Evolutionary conservation across 768 basidiomycete genomes (phyloP), one percentile per base, ranked within the genome.

Genomic region (Gymnopilus junonius): DNA sequence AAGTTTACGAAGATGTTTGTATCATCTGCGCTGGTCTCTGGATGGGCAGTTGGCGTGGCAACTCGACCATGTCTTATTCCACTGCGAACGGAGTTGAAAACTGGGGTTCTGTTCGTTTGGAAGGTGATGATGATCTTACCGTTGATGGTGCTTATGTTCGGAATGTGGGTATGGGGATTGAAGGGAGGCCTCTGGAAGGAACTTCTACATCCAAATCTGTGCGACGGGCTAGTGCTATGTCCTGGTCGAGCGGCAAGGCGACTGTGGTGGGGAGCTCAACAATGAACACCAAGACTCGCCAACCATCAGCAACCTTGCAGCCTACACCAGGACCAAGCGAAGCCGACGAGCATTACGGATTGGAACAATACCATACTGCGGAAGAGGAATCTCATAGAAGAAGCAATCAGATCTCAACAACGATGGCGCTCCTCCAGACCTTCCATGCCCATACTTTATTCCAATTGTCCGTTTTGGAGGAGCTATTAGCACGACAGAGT

Each of bases 1-100:
- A 86, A 25, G 79, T 94, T 12, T 95, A 94, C 68, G 93, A 95
- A 75, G 93, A 94, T 63, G 89, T 90, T 21, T 94, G 93, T 64
- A 79, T 93, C 40, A 80, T 93, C 46, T 94, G 93, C 69, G 93
- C 92, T 0, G 87, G 90, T 2, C 80, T 93, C n/a, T 94, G 91
- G 92, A 83, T 89, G 69, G 90, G 91, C 14, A 80, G 83, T 3
- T 91, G 83, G 87, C 80, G 88, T 29, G 77, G 79, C 34, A 81
- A 83, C 59, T 82, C 85, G 0, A 65, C 74, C 0, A 69, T 75
- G 55, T 81, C 84, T 1, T 87, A 86, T 65, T 82, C 85, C 1
- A 81, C 82, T 7, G 80, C 75, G 8, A 75, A 80, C 35, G 82
- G 81, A 7, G 72, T 82, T 11, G 76, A 79, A 43, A 83, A 86